These are phyloP conservation scores for Colletotrichum lentis DNA, from an alignment of 2,329 filamentous ascomycete species.

Conservation along the genomic window DNA sequence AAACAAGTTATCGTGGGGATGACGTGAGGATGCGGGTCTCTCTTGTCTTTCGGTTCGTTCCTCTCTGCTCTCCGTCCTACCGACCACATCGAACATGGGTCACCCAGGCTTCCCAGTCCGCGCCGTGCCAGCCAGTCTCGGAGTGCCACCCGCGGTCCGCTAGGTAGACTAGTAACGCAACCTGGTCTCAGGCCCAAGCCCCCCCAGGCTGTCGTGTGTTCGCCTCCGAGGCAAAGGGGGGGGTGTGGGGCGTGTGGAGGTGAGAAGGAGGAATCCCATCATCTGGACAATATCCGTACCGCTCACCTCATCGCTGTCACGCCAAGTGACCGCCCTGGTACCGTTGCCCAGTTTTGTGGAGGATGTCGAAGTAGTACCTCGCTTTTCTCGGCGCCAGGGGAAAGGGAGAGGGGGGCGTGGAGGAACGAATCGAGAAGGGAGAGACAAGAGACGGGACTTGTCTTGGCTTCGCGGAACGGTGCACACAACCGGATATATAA, in stretches of 20 bases:
- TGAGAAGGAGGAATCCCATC: constrained; percentile 8
- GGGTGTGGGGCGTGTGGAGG: constrained; percentile 4
- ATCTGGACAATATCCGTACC: constrained; percentile 1
- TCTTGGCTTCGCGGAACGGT: constrained; percentile 8
- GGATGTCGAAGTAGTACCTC: constrained; percentile 20
- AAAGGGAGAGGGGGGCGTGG: neutral
- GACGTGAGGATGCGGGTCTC: constrained; percentile 32
- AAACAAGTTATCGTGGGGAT: constrained; percentile 26
- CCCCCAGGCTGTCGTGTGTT: neutral
- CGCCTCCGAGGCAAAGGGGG: constrained; percentile 11
- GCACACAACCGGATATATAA: constrained; percentile 32
- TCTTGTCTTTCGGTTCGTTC: neutral
- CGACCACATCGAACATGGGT: constrained; percentile 2
- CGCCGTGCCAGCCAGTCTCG: constrained; percentile 24
- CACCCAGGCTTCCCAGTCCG: constrained; percentile 5
- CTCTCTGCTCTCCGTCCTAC: constrained; percentile 5
- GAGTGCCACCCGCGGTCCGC: constrained; percentile 34
- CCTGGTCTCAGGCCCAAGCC: neutral
- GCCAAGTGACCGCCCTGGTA: constrained; percentile 6
- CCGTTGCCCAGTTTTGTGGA: constrained; percentile 28
- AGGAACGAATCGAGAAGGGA: constrained; percentile 1
- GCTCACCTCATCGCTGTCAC: neutral
- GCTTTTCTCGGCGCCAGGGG: constrained; percentile 28
- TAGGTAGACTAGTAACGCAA: constrained; percentile 10
- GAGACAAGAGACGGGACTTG: neutral